phyloP scores from a whole-genome alignment of 495 filamentous ascomycete species.

The Lepraria neglecta region DNA sequence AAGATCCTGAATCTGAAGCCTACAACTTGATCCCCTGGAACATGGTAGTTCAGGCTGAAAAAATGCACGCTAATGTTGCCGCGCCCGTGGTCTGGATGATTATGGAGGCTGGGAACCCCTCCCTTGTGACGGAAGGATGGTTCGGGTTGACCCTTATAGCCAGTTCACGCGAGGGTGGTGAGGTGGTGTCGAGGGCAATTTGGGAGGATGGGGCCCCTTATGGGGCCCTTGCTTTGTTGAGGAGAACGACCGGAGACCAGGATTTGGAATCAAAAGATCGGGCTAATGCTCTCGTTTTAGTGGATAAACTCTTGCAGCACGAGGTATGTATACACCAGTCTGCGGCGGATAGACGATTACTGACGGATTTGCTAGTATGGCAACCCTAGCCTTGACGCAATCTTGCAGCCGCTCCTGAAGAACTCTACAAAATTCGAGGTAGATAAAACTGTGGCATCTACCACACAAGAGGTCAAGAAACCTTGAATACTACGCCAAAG shows the following conservation, averaged over 20 bases:
- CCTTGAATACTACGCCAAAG: no score
- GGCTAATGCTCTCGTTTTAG: conserved; percentile 58
- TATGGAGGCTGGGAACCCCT: conserved; percentile 56
- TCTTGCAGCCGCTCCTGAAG: no score
- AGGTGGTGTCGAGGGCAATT: conserved; percentile 45
- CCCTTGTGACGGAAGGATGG: conserved; percentile 64
- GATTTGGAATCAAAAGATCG: conserved; percentile 44
- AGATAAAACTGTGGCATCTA: no score
- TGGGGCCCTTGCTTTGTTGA: conserved; percentile 40
- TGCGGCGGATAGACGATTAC: no score
- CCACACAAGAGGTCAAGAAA: no score
- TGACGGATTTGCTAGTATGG: no score
- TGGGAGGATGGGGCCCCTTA: conserved; percentile 42
- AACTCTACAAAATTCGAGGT: no score
- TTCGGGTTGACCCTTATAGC: conserved; percentile 71
- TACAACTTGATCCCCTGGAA: neutral
- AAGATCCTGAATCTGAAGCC: neutral
- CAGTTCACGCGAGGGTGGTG: conserved; percentile 42
- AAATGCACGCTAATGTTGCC: conserved; percentile 44
- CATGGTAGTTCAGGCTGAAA: neutral
- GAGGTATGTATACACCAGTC: conserved; percentile 34
- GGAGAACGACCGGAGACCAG: neutral
- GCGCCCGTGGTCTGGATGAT: conserved; percentile 51
- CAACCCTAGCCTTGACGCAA: no score
- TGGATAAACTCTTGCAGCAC: conserved; percentile 51